A percentile compares a stretch with the other conserved stretches of the same genome.
phyloP scores from a whole-genome alignment of 495 filamentous ascomycete genomes.

The Hyaloscypha variabilis region DNA sequence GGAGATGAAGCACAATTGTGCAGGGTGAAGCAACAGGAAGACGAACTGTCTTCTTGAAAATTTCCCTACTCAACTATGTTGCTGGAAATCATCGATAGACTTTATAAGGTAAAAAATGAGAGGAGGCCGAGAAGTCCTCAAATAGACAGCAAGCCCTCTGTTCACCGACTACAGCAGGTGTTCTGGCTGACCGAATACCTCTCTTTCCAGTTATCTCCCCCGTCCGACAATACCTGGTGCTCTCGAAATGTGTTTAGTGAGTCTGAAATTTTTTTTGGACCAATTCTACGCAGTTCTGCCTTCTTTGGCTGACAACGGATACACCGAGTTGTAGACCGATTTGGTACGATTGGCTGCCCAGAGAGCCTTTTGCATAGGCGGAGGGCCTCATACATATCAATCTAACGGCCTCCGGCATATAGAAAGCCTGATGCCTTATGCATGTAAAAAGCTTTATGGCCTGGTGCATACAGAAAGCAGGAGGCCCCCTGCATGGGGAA shows the following conservation, averaged over 20 bases:
- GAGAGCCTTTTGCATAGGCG: slow-evolving; percentile 9
- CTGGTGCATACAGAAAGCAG: slow-evolving; percentile 2
- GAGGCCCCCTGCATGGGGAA: too few relatives aligned
- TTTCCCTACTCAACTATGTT: neutral
- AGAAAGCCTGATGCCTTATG: slow-evolving; percentile 1
- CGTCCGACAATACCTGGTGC: neutral
- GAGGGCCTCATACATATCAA: neutral
- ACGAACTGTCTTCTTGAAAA: neutral
- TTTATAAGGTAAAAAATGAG: neutral
- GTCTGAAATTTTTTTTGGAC: neutral
- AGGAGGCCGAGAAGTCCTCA: neutral
- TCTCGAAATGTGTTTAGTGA: neutral
- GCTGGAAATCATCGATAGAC: neutral
- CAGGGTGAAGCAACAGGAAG: neutral
- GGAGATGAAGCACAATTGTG: neutral
- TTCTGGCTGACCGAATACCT: neutral
- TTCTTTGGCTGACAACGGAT: neutral
- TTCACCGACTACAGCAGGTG: too few relatives aligned
- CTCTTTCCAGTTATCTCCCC: neutral
- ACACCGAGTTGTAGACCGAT: slow-evolving; percentile 4
- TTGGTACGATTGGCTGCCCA: slow-evolving; percentile 3
- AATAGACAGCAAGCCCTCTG: neutral
- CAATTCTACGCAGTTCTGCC: slow-evolving; percentile 6
- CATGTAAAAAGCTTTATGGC: neutral
- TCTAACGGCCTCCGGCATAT: neutral